Evolutionary conservation across 768 basidiomycete genomes (phyloP).

Genomic region (Naganishia kalamii): DNA sequence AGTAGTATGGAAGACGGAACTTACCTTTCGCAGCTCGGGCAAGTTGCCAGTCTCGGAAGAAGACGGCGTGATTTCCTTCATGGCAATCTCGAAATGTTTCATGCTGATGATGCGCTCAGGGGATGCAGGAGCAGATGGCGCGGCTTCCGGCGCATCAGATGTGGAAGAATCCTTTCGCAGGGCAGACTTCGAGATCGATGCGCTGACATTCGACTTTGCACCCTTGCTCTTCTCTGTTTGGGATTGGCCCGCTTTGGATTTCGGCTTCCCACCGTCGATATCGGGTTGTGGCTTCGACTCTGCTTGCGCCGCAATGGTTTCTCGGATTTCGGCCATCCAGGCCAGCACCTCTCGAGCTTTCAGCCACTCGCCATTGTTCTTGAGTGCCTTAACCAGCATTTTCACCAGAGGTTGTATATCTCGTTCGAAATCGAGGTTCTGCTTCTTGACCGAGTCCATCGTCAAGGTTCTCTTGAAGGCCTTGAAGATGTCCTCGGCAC

Average conservation of each 20-base stretch:
- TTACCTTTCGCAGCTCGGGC: slow-evolving; percentile 20
- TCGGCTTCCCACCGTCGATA: neutral
- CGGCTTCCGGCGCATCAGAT: neutral
- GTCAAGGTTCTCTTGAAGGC: neutral
- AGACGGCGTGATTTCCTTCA: slow-evolving; percentile 84
- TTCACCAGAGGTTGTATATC: slow-evolving; percentile 9
- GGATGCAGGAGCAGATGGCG: neutral
- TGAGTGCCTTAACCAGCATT: slow-evolving; percentile 6
- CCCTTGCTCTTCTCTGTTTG: neutral
- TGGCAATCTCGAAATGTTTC: slow-evolving; percentile 72
- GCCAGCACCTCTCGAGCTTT: slow-evolving; percentile 8
- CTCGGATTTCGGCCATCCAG: slow-evolving; percentile 5
- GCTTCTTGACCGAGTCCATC: neutral
- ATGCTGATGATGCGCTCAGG: slow-evolving; percentile 26
- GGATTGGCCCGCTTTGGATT: neutral
- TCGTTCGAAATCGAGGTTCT: slow-evolving; percentile 5
- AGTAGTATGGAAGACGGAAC: slow-evolving; percentile 55
- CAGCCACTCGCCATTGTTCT: slow-evolving; percentile 7
- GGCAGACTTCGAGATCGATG: neutral
- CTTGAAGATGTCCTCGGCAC: slow-evolving; percentile 1
- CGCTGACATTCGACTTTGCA: too few species aligned
- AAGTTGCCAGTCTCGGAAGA: slow-evolving; percentile 59
- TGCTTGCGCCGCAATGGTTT: neutral
- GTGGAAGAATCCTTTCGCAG: too few species aligned
- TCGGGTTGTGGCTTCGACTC: neutral